phyloP scores from a whole-genome alignment of 805 yeast genomes.

The Kuraishia capsulata region DNA sequence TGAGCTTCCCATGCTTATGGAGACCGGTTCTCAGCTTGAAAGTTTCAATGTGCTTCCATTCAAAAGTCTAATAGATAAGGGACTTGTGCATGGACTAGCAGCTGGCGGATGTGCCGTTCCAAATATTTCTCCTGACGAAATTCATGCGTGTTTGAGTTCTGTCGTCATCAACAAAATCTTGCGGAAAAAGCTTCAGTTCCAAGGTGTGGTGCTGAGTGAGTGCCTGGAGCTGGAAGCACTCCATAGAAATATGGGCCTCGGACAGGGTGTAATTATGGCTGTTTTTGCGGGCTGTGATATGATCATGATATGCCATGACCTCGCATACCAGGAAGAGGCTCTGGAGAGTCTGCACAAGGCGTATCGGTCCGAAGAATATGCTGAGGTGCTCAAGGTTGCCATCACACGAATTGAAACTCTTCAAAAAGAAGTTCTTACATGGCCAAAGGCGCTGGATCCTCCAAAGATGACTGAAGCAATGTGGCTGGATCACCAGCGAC shows the following conservation, averaged over 20 bases:
- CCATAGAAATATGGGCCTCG: conserved; percentile 52
- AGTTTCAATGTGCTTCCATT: conserved; percentile 43
- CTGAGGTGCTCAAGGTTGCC: conserved; percentile 28
- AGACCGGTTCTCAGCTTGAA: conserved; percentile 42
- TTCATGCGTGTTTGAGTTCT: conserved; percentile 55
- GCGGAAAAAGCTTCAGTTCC: conserved; percentile 39
- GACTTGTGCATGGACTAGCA: conserved; percentile 41
- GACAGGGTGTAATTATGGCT: conserved; percentile 58
- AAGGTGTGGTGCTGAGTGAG: conserved; percentile 51
- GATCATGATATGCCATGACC: conserved; percentile 52
- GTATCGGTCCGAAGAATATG: conserved; percentile 27
- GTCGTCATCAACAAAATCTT: conserved; percentile 39
- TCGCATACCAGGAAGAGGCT: conserved; percentile 46
- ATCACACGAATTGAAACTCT: conserved; percentile 32
- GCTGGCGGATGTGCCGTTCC: conserved; percentile 64
- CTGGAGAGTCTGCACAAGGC: conserved; percentile 27
- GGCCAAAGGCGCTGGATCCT: conserved; percentile 33
- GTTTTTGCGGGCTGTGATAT: conserved; percentile 59
- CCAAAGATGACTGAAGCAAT: conserved; percentile 18
- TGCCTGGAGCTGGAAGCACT: conserved; percentile 57
- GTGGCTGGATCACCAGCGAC: conserved; percentile 31
- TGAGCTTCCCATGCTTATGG: conserved; percentile 52
- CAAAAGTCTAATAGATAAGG: conserved; percentile 31
- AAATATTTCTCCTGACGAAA: conserved; percentile 47
- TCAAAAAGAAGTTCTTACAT: conserved; percentile 30